phyloP scores from a whole-genome alignment of 768 basidiomycete genomes.

The Xerocomellus dryophilus region DNA sequence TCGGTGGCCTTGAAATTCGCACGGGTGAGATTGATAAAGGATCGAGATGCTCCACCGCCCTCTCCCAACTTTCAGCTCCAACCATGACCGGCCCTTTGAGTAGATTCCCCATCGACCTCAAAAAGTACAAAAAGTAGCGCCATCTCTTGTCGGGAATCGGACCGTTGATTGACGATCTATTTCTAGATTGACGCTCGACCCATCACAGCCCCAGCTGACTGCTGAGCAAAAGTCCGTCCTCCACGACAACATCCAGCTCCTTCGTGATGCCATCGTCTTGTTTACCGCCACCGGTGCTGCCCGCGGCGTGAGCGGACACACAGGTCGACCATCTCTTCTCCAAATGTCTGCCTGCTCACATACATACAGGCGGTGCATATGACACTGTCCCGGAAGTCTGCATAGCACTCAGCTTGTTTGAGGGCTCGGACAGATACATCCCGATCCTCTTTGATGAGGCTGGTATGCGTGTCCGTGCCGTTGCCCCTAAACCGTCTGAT shows the following conservation, averaged over 20 bases:
- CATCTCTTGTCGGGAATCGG: neutral
- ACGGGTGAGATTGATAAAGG: constrained; percentile 26
- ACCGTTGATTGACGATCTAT: constrained; percentile 6
- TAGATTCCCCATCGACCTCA: constrained; percentile 76
- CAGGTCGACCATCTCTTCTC: constrained; percentile 41
- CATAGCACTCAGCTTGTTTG: constrained; percentile 72
- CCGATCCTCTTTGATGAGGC: constrained; percentile 81
- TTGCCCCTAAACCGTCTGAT: neutral
- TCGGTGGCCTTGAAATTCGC: constrained; percentile 21
- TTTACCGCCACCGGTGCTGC: constrained; percentile 87
- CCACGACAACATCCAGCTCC: constrained; percentile 68
- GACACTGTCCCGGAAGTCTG: constrained; percentile 85
- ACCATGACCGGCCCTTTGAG: constrained; percentile 42
- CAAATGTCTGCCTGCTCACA: neutral
- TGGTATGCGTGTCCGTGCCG: constrained; percentile 43
- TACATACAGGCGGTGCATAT: constrained; percentile 52
- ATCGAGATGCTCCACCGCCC: neutral
- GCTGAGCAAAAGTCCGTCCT: constrained; percentile 59
- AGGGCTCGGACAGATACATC: constrained; percentile 56
- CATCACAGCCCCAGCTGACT: constrained; percentile 58
- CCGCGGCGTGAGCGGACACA: constrained; percentile 84
- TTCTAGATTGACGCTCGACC: constrained; percentile 70
- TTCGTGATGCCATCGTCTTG: constrained; percentile 81
- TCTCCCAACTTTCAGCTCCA: constrained; percentile 1
- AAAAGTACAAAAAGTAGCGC: constrained; percentile 66